Evolutionary conservation across 169 alveolate species (phyloP).

Genomic region (Hepatocystis sp.): DNA sequence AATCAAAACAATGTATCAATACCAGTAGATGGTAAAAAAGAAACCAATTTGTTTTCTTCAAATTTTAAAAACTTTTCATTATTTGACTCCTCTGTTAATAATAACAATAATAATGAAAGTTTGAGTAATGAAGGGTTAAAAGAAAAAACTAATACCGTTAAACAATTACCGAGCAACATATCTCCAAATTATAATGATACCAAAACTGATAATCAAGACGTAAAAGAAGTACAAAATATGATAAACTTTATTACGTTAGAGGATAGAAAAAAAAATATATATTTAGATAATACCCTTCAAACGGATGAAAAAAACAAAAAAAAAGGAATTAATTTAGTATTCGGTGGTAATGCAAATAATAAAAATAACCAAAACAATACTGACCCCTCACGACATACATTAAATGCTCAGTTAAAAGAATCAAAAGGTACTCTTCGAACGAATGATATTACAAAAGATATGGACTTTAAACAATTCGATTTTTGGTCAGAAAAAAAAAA

Average conservation of each 20-base stretch:
- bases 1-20: too few relatives aligned
- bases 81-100: too few relatives aligned
- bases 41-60: too few relatives aligned
- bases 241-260: constrained; percentile 59
- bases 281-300: constrained; percentile 21
- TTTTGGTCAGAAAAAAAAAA: constrained; percentile 12
- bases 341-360: background rate
- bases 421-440: constrained; percentile 69
- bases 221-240: constrained; percentile 40
- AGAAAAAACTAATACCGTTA: too few relatives aligned
- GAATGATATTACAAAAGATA: constrained; percentile 47
- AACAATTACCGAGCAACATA: too few relatives aligned
- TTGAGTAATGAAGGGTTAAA: too few relatives aligned
- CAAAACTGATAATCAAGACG: constrained; percentile 12
- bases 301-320: constrained; percentile 20
- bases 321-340: too few relatives aligned
- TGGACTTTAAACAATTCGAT: constrained; percentile 52
- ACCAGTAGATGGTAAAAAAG: too few relatives aligned
- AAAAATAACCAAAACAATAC: background rate
- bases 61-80: too few relatives aligned
- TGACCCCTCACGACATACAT: constrained; percentile 9
- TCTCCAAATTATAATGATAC: background rate
- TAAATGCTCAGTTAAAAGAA: constrained; percentile 63
- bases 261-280: constrained; percentile 67
- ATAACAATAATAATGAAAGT: too few relatives aligned